A percentile compares a stretch with the other conserved stretches of the same genome.
Evolutionary conservation across 2,329 filamentous ascomycete species (phyloP).

Genomic region (Beauveria rudraprayagi): DNA sequence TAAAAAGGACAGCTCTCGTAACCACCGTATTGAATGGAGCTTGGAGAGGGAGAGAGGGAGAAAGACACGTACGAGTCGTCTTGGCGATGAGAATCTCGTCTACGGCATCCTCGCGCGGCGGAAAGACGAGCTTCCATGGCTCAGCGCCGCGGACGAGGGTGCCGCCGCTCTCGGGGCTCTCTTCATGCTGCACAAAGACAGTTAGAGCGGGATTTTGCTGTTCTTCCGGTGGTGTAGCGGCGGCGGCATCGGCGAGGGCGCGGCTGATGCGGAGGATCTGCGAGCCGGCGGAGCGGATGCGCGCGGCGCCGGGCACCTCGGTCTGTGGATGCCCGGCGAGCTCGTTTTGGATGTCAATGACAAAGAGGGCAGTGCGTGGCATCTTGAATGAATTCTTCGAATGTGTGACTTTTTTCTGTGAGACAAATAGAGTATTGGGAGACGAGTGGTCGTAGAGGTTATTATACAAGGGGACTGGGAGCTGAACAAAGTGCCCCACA

Average conservation of each 20-base stretch:
- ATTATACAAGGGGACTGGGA: neutral
- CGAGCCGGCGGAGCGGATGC: constrained; percentile 16
- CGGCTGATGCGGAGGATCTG: constrained; percentile 19
- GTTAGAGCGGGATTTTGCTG: constrained; percentile 12
- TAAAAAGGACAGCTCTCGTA: too few species aligned
- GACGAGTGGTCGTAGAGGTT: neutral
- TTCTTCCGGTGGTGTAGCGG: neutral
- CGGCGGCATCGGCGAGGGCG: constrained; percentile 4
- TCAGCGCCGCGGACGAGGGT: constrained; percentile 17
- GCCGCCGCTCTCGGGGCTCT: constrained; percentile 17
- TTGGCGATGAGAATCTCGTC: constrained; percentile 21
- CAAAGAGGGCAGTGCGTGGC: constrained; percentile 20
- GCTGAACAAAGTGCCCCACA: neutral
- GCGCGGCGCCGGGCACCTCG: constrained; percentile 19
- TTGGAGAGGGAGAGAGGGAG: too few species aligned
- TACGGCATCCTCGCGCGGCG: constrained; percentile 14
- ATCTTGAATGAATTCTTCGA: neutral
- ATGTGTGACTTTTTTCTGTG: too few species aligned
- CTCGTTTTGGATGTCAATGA: constrained; percentile 27
- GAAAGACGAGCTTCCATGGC: constrained; percentile 23
- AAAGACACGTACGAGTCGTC: constrained; percentile 18
- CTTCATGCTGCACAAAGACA: constrained; percentile 25
- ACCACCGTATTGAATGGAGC: too few species aligned
- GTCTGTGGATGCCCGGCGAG: constrained; percentile 19
- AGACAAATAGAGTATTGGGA: neutral